phyloP scores from a whole-genome alignment of 176 grass and related monocot species.

The Elymus sibiricus region DNA sequence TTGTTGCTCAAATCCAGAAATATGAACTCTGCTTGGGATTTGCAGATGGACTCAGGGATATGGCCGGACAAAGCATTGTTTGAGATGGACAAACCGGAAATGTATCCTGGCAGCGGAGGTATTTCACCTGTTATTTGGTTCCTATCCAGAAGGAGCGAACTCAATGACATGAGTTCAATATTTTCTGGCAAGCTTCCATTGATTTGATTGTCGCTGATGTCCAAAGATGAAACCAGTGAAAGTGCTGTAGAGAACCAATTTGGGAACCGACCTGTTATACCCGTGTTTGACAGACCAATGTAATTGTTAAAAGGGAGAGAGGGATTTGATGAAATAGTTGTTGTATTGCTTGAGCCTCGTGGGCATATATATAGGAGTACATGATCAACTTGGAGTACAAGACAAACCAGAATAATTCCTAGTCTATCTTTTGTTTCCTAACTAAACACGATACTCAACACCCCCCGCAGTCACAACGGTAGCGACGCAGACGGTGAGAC shows the following conservation, averaged over 20 bases:
- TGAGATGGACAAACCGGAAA: background rate
- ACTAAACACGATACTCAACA: too few relatives aligned
- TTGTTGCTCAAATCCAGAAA: background rate
- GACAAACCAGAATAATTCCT: too few relatives aligned
- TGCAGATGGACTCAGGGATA: background rate
- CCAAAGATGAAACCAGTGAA: background rate
- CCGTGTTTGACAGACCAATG: slow-evolving; percentile 4
- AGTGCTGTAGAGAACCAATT: slow-evolving; percentile 15
- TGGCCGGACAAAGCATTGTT: background rate
- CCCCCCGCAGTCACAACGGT: too few relatives aligned
- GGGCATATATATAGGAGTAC: too few relatives aligned
- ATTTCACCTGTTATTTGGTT: slow-evolving; percentile 5
- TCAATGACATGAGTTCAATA: background rate
- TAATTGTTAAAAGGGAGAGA: too few relatives aligned
- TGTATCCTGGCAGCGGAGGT: background rate
- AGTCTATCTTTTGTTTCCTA: too few relatives aligned
- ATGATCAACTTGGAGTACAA: too few relatives aligned
- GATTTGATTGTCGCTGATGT: slow-evolving; percentile 17
- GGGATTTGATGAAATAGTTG: too few relatives aligned
- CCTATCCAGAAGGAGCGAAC: background rate
- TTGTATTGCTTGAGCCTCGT: too few relatives aligned
- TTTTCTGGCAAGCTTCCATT: background rate
- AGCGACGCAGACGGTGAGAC: too few relatives aligned
- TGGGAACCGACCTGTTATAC: slow-evolving; percentile 15
- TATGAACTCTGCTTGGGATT: rapidly evolving